Conservation (phyloP, 345 rosid species). For the Viola odorata region DNA sequence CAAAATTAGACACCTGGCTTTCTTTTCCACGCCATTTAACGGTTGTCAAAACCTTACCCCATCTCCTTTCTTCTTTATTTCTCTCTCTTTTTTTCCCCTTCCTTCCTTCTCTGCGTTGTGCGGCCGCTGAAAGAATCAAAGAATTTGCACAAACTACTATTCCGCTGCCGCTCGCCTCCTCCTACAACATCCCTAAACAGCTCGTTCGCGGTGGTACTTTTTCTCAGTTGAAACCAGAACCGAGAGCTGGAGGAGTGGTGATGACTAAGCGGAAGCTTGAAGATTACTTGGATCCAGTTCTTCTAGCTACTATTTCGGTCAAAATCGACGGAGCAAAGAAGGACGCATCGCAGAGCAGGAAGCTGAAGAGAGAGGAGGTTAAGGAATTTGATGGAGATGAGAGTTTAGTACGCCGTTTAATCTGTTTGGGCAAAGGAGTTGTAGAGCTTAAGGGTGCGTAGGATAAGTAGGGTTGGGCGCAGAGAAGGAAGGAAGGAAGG, state of each 20-base stretch:
- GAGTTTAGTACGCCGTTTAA: constrained; percentile 13
- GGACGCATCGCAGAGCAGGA: constrained; percentile 11
- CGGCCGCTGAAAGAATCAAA: constrained; percentile 18
- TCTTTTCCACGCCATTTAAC: too few species aligned
- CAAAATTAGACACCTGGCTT: too few species aligned
- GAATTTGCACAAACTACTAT: neutral
- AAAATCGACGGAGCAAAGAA: neutral
- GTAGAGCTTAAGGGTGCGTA: constrained; percentile 10
- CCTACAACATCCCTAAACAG: constrained; percentile 21
- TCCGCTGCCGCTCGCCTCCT: constrained; percentile 25
- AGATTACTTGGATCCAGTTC: too few species aligned
- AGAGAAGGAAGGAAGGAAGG: too few species aligned
- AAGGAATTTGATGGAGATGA: constrained; percentile 3
- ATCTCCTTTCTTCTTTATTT: too few species aligned
- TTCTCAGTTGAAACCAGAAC: too few species aligned
- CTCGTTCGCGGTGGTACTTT: constrained; percentile 7
- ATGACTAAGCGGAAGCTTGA: too few species aligned
- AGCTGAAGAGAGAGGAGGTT: constrained; percentile 8
- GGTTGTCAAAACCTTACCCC: too few species aligned
- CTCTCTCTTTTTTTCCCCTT: too few species aligned
- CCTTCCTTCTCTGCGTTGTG: too few species aligned
- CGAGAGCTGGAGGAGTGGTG: too few species aligned
- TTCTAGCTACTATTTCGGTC: too few species aligned
- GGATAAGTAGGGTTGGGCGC: neutral
- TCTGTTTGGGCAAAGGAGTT: constrained; percentile 15